These are phyloP conservation scores for Rauvolfia tetraphylla DNA, from an alignment of 257 asterid genomes.

Conservation along the genomic window DNA sequence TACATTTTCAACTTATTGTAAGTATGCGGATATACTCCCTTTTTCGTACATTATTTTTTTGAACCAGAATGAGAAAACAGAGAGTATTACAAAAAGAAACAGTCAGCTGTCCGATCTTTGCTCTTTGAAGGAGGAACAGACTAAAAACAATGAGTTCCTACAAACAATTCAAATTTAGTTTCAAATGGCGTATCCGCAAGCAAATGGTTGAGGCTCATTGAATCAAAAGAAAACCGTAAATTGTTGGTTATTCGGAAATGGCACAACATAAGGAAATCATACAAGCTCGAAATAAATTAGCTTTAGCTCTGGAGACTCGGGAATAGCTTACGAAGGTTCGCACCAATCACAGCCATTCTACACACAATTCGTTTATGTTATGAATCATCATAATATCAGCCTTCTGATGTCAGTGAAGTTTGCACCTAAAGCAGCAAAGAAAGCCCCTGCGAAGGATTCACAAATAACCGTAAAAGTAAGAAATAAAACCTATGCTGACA, in stretches of 20 bases:
- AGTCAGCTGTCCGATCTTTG: neutral
- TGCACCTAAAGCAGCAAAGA: conserved; percentile 55
- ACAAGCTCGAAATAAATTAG: neutral
- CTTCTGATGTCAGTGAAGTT: conserved; percentile 75
- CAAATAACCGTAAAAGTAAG: neutral
- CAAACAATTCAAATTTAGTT: neutral
- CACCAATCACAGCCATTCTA: conserved; percentile 6
- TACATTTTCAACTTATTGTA: neutral
- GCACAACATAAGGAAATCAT: conserved; percentile 7
- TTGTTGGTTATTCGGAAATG: neutral
- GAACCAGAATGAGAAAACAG: neutral
- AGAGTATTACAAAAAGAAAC: neutral
- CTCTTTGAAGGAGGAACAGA: neutral
- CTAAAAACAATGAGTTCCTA: neutral
- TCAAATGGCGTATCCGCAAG: neutral
- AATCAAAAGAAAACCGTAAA: neutral
- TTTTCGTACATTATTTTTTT: conserved; percentile 12
- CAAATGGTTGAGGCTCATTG: neutral
- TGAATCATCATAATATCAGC: conserved; percentile 57
- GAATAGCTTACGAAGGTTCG: neutral
- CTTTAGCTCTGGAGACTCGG: conserved; percentile 3
- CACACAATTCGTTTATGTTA: neutral
- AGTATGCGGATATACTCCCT: neutral
- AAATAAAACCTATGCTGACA: neutral
- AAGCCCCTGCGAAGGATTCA: conserved; percentile 51